These are phyloP conservation scores for Strobilomyces dryophilus DNA, from an alignment of 768 basidiomycete species.

Conservation along the genomic window DNA sequence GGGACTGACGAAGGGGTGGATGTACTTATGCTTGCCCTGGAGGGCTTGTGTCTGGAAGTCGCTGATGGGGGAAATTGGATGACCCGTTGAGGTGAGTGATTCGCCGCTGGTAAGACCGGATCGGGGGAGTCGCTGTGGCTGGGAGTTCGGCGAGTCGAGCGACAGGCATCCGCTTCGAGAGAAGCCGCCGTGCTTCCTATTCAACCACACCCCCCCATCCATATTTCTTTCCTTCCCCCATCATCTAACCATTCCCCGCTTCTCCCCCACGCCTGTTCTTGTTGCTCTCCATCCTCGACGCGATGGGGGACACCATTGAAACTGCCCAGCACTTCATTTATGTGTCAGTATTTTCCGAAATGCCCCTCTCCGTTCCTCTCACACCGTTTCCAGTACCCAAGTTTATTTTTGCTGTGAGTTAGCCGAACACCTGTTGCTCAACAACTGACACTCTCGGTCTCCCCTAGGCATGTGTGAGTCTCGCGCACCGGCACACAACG, in stretches of 20 bases:
- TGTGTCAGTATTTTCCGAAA: constrained; percentile 39
- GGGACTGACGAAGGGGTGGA: neutral
- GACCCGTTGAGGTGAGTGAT: constrained; percentile 21
- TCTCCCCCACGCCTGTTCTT: constrained; percentile 7
- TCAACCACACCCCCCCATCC: constrained; percentile 16
- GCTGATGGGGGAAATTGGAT: constrained; percentile 8
- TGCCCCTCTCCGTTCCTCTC: constrained; percentile 3
- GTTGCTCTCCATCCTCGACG: constrained; percentile 17
- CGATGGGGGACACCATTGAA: constrained; percentile 45
- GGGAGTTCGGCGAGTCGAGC: constrained; percentile 10
- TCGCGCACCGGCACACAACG: constrained; percentile 16
- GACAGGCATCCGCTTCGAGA: constrained; percentile 26
- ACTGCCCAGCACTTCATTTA: constrained; percentile 76
- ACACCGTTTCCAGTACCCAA: constrained; percentile 43
- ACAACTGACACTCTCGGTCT: constrained; percentile 30
- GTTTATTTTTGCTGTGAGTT: constrained; percentile 83
- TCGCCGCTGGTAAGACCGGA: constrained; percentile 26
- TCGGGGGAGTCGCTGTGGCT: constrained; percentile 30
- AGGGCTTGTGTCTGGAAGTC: neutral
- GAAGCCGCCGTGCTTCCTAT: constrained; percentile 29
- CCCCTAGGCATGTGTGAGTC: constrained; percentile 65
- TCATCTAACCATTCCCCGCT: constrained; percentile 5
- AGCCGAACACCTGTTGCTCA: constrained; percentile 13
- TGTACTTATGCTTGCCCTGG: neutral
- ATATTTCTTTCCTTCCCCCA: constrained; percentile 26